These are phyloP conservation scores for Pueraria montana DNA, from an alignment of 306 rosid genomes.

Conservation along the genomic window DNA sequence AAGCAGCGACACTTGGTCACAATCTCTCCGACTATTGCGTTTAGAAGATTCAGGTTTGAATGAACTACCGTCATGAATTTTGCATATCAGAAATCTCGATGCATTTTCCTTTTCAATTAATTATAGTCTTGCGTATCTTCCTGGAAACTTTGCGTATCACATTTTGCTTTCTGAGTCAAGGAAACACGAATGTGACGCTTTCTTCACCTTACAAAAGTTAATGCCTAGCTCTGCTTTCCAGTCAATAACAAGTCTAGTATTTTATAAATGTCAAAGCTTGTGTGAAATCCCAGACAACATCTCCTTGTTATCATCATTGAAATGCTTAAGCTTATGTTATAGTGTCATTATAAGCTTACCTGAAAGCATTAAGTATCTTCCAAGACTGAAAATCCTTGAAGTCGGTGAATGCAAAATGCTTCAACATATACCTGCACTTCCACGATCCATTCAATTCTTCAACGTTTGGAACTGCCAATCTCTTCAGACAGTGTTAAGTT, in stretches of 20 bases:
- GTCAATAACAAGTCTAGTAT: too few relatives aligned
- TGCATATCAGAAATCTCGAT: not conserved
- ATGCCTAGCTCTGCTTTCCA: too few relatives aligned
- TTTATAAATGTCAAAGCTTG: not conserved
- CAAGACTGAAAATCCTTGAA: not conserved
- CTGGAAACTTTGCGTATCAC: not conserved
- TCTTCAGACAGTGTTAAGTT: not conserved
- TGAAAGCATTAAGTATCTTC: slow-evolving; percentile 15
- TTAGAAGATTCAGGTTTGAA: not conserved
- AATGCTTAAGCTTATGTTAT: fast-evolving
- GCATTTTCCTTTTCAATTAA: fast-evolving
- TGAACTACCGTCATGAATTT: slow-evolving; percentile 22
- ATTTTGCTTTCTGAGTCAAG: too few relatives aligned
- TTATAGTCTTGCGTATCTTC: not conserved
- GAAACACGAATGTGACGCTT: too few relatives aligned
- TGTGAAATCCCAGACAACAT: slow-evolving; percentile 29
- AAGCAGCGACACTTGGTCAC: too few relatives aligned
- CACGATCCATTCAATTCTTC: not conserved
- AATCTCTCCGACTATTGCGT: fast-evolving
- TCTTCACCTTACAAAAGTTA: too few relatives aligned
- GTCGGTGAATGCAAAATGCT: not conserved
- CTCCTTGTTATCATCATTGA: slow-evolving; percentile 32
- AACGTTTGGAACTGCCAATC: not conserved
- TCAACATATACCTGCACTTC: slow-evolving; percentile 27
- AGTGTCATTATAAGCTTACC: slow-evolving; percentile 14